phyloP scores from a whole-genome alignment of 2,329 filamentous ascomycete species.

The Metarhizium brunneum region DNA sequence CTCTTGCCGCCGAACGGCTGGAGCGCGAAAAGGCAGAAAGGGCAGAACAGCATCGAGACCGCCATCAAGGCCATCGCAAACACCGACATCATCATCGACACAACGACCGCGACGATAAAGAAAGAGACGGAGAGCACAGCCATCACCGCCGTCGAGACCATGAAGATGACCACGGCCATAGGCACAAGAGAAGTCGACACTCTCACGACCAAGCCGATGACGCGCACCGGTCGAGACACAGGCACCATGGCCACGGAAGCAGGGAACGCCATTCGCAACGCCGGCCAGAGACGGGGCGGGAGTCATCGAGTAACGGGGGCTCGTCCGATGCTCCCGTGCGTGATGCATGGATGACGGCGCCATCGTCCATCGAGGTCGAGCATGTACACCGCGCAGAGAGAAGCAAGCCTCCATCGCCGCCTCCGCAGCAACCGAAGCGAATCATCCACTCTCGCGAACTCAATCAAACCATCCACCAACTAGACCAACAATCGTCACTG shows the following conservation, averaged over 20 bases:
- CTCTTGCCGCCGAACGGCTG: constrained; percentile 56
- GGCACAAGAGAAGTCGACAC: constrained; percentile 52
- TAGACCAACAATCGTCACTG: constrained; percentile 37
- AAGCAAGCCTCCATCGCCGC: constrained; percentile 44
- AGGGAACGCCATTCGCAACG: constrained; percentile 33
- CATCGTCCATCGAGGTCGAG: constrained; percentile 73
- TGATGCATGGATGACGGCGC: constrained; percentile 92
- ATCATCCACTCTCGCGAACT: constrained; percentile 73
- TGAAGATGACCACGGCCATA: constrained; percentile 39
- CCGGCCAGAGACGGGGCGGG: constrained; percentile 43
- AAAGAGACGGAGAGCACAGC: constrained; percentile 17
- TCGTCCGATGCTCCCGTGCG: constrained; percentile 41
- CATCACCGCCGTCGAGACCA: constrained; percentile 23
- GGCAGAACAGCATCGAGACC: constrained; percentile 33
- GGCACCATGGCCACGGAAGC: constrained; percentile 5
- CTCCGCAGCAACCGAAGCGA: constrained; percentile 52
- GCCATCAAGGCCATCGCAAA: constrained; percentile 33
- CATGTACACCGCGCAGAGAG: constrained; percentile 55
- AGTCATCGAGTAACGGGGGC: constrained; percentile 18
- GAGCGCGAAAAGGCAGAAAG: constrained; percentile 39
- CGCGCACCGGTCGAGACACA: constrained; percentile 32
- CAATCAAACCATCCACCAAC: constrained; percentile 53
- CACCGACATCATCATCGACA: constrained; percentile 39
- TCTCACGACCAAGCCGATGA: constrained; percentile 37
- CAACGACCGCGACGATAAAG: constrained; percentile 30